Evolutionary conservation across 2,329 filamentous ascomycete species (phyloP).

Genomic region (Exophiala xenobiotica): DNA sequence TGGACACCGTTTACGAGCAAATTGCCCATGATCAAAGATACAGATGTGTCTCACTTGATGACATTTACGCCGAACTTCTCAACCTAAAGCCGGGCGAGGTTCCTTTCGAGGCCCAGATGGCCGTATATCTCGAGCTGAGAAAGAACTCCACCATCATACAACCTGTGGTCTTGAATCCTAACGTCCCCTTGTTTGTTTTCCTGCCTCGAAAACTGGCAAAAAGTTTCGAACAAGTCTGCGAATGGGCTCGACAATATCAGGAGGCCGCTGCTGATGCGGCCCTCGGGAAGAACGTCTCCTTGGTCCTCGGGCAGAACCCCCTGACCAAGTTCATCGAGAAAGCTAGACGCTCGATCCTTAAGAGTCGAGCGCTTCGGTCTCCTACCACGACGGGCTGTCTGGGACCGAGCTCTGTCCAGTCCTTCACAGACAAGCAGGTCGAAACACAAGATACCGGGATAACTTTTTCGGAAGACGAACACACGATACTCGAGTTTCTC

Average conservation of each 20-base stretch:
- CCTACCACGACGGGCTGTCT: constrained; percentile 44
- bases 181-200: constrained; percentile 33
- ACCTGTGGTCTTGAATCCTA: background rate
- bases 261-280: constrained; percentile 46
- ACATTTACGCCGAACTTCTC: constrained; percentile 40
- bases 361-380: constrained; percentile 43
- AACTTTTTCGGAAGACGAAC: constrained; percentile 51
- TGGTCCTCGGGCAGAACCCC: constrained; percentile 37
- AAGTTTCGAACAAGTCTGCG: constrained; percentile 50
- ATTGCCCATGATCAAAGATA: constrained; percentile 41
- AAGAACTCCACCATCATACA: constrained; percentile 11
- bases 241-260: constrained; percentile 58
- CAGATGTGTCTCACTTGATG: constrained; percentile 37
- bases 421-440: constrained; percentile 25
- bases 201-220: constrained; percentile 52
- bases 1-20: constrained; percentile 41
- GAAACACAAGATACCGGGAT: constrained; percentile 36
- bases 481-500: constrained; percentile 49
- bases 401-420: constrained; percentile 41
- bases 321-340: constrained; percentile 46
- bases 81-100: constrained; percentile 36
- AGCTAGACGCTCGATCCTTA: constrained; percentile 42
- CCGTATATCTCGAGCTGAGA: constrained; percentile 12
- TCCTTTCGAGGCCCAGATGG: constrained; percentile 29
- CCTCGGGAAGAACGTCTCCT: constrained; percentile 31